phyloP scores from a whole-genome alignment of 768 basidiomycete genomes.

The Leccinum subgranulosum region DNA sequence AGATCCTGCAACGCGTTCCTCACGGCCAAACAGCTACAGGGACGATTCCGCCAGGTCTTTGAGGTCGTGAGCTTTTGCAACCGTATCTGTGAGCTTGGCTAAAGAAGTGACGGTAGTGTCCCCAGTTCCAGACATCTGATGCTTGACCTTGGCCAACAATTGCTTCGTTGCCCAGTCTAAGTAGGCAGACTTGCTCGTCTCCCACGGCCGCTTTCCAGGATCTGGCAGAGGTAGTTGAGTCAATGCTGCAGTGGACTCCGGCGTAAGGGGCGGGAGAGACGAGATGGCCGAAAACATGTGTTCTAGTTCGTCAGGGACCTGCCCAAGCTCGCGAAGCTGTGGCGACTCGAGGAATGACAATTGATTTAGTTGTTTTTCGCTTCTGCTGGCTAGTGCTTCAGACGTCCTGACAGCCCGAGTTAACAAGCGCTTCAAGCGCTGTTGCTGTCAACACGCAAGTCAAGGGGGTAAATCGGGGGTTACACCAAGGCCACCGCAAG shows the following conservation, averaged over 20 bases:
- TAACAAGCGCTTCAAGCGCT: conserved; percentile 57
- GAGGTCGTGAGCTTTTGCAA: conserved; percentile 21
- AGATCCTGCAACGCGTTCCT: conserved; percentile 1
- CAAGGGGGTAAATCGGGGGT: conserved; percentile 8
- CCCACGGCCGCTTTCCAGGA: conserved; percentile 75
- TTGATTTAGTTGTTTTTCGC: conserved; percentile 40
- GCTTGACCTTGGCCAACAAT: conserved; percentile 38
- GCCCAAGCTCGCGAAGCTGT: conserved; percentile 36
- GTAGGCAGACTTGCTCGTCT: conserved; percentile 71
- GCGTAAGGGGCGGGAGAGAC: conserved; percentile 45
- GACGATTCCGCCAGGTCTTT: conserved; percentile 12
- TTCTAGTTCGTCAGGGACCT: conserved; percentile 40
- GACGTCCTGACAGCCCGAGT: conserved; percentile 51
- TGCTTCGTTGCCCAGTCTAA: conserved; percentile 71
- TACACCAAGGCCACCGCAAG: not conserved
- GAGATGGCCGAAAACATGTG: conserved; percentile 47
- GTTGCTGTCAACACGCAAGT: conserved; percentile 45
- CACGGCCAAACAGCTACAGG: not conserved
- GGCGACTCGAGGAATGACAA: conserved; percentile 45
- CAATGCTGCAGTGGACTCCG: conserved; percentile 37
- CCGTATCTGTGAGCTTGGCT: conserved; percentile 13
- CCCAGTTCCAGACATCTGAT: conserved; percentile 12
- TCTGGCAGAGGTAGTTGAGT: conserved; percentile 36
- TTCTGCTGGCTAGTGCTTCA: conserved; percentile 43
- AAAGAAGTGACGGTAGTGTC: conserved; percentile 24